phyloP scores from a whole-genome alignment of 2,329 filamentous ascomycete species.

The Colletotrichum tofieldiae region DNA sequence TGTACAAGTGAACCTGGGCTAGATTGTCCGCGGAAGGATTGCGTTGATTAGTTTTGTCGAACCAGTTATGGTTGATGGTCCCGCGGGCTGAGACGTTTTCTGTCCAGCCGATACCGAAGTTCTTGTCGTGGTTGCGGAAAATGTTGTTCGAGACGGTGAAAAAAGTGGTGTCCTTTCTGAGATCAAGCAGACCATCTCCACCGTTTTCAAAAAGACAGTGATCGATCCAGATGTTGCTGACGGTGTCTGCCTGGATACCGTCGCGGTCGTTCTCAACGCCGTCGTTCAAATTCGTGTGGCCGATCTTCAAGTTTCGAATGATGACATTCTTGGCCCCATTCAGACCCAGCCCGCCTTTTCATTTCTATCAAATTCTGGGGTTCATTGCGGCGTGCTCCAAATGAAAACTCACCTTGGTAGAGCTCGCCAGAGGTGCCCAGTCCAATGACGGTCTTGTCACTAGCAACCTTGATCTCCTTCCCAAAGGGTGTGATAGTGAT shows the following conservation, averaged over 20 bases:
- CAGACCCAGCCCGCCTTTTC: conserved; percentile 41
- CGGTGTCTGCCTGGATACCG: conserved; percentile 39
- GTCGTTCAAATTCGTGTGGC: conserved; percentile 23
- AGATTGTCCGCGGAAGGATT: conserved; percentile 43
- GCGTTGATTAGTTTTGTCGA: conserved; percentile 42
- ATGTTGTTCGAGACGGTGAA: conserved; percentile 45
- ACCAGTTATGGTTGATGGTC: conserved; percentile 44
- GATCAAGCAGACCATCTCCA: conserved; percentile 42
- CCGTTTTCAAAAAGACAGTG: conserved; percentile 42
- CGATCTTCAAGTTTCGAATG: conserved; percentile 45
- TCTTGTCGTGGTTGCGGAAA: conserved; percentile 44
- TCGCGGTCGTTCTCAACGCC: conserved; percentile 40
- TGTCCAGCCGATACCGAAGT: conserved; percentile 44
- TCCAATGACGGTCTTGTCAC: conserved; percentile 46
- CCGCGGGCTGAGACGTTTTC: conserved; percentile 41
- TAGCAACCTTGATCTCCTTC: conserved; percentile 45
- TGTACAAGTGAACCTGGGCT: conserved; percentile 42
- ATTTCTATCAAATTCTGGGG: not conserved
- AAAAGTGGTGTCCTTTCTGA: conserved; percentile 43
- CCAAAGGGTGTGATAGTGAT: conserved; percentile 46
- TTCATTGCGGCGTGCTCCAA: not conserved
- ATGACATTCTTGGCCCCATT: conserved; percentile 43
- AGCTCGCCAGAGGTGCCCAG: conserved; percentile 40
- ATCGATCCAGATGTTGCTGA: conserved; percentile 45
- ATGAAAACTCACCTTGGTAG: conserved; percentile 16